Percentiles rank a stretch among this genome's conserved stretches.
These are phyloP conservation scores for Coniochaeta ligniaria DNA, from an alignment of 2,329 filamentous ascomycete genomes.

Conservation along the genomic window DNA sequence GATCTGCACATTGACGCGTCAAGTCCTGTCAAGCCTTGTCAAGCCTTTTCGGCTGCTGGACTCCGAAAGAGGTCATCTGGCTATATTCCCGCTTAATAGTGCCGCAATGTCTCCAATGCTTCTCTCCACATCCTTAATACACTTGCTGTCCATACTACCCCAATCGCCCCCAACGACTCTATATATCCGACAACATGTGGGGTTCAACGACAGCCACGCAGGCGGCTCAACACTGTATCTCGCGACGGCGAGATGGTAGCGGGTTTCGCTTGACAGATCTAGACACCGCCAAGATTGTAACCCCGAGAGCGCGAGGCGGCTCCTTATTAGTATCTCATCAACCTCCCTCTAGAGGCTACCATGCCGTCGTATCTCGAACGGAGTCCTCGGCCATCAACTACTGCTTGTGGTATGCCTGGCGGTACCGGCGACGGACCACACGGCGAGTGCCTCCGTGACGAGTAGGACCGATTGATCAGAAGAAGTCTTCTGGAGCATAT, in stretches of 20 bases:
- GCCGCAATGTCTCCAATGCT: constrained; percentile 12
- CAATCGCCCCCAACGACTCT: neutral
- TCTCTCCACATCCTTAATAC: neutral
- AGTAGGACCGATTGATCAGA: neutral
- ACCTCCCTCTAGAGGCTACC: neutral
- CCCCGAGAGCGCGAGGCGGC: neutral
- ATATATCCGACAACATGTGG: neutral
- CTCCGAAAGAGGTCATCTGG: constrained; percentile 8
- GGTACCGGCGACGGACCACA: neutral
- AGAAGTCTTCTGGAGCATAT: neutral
- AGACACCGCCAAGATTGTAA: neutral
- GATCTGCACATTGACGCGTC: neutral
- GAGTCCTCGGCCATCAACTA: neutral
- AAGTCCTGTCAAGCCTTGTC: too few species aligned
- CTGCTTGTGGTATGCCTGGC: neutral
- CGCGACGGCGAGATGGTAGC: neutral
- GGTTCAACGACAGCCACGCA: neutral
- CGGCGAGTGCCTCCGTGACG: neutral
- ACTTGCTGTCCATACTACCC: neutral
- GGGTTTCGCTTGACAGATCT: neutral
- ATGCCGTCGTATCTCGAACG: neutral
- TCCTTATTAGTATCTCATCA: constrained; percentile 1
- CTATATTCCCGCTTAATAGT: constrained; percentile 14
- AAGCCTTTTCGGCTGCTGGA: constrained; percentile 7
- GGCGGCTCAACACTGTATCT: neutral